Percentiles rank a stretch among this genome's conserved stretches.
Conservation (phyloP, 345 rosid species). For the Eucalyptus erythrocorys region DNA sequence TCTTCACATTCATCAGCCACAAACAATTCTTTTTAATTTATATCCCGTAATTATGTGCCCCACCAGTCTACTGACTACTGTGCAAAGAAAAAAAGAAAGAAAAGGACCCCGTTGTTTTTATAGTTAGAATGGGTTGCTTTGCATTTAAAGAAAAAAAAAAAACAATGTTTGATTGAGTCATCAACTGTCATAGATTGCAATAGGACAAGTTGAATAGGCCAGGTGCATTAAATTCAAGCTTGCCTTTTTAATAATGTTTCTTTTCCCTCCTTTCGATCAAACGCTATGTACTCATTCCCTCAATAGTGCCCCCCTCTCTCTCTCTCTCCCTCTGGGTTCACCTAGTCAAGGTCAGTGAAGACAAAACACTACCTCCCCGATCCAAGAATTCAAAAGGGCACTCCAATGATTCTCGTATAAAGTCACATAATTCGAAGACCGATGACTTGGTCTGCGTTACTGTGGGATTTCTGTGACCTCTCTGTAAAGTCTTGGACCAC, state of each 20-base stretch:
- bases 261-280: neutral
- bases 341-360: neutral
- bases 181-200: neutral
- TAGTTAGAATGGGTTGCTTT: neutral
- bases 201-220: constrained; percentile 11
- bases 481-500: neutral
- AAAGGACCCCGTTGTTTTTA: neutral
- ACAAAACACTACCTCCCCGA: neutral
- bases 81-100: neutral
- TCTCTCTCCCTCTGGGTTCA: neutral
- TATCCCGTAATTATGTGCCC: neutral
- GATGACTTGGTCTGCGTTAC: neutral
- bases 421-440: neutral
- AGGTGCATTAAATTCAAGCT: neutral
- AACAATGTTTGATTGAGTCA: neutral
- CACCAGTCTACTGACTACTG: neutral
- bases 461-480: neutral
- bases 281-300: neutral
- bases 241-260: neutral
- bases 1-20: neutral
- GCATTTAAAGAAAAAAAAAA: neutral
- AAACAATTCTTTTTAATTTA: neutral
- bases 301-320: neutral
- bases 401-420: neutral
- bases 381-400: neutral